Evolutionary conservation across 192 early-diverging fungal species (phyloP).

Genomic region (Allomyces macrogynus): DNA sequence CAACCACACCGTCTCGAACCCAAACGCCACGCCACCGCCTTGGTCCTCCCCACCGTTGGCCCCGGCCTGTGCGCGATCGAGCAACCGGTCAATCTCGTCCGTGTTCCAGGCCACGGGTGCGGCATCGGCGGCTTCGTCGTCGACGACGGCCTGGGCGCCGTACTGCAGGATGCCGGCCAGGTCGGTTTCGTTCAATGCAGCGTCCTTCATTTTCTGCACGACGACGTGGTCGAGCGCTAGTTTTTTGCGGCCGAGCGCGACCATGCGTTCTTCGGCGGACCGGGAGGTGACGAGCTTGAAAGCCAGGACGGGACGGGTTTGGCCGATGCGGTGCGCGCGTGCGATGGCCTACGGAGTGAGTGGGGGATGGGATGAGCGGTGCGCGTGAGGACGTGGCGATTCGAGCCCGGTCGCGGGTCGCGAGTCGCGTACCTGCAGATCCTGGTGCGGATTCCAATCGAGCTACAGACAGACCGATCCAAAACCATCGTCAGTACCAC

Average conservation of each 20-base stretch:
- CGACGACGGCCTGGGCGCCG: neutral
- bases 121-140: neutral
- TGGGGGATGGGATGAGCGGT: too few species aligned
- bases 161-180: neutral
- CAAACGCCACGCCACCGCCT: neutral
- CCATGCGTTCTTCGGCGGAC: neutral
- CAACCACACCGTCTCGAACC: too few species aligned
- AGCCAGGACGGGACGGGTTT: constrained; percentile 31
- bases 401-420: too few species aligned
- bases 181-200: neutral
- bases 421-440: constrained; percentile 22
- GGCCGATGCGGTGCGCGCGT: constrained; percentile 54
- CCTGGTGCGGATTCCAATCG: constrained; percentile 52
- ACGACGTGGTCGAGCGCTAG: neutral
- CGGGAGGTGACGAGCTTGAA: neutral
- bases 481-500: too few species aligned
- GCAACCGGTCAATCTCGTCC: neutral
- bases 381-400: too few species aligned
- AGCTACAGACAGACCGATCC: too few species aligned
- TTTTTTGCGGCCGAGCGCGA: neutral
- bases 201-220: neutral
- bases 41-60: neutral
- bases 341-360: constrained; percentile 25
- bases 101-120: neutral
- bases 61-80: neutral